Evolutionary conservation across 1,284 basidiomycete species (phyloP), one percentile per base, ranked within the genome.

Genomic region (Cryptococcus amylolentus): DNA sequence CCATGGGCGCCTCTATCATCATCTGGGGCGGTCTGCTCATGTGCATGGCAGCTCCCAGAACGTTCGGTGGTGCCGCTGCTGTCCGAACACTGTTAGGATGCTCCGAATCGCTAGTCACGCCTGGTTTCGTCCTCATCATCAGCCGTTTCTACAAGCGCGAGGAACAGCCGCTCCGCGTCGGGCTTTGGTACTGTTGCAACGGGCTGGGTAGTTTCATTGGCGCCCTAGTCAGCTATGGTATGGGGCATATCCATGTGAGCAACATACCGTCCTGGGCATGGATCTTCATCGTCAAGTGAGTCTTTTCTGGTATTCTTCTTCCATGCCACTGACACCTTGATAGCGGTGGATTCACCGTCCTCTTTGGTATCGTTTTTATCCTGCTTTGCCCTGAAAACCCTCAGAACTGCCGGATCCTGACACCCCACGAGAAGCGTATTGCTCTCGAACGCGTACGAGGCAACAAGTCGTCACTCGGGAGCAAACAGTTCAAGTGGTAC

Each of bases 21-120:
- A 60, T 68, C n/a, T 78, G 76, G 76, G 76, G 75, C 23, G 49
- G 62, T n/a, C 49, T 65, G 8, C 59, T 75, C 27, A 61, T 73
- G 49, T 70, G 68, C 47, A 68, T 75, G 66, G 70, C 71, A 12
- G 65, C 69, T 3, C 72, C 72, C n/a, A 62, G 64, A 5, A 58
- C 49, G 5, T 77, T 75, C 49, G 60, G 53, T 1, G 70, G 71
- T 12, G 64, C 76, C 31, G 70, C 70, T 16, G 69, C 65, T 2
- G 54, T 72, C 9, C 61, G 75, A 1, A 68, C 69, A 12, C 63
- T 77, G 28, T 62, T 77, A 4, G 75, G 76, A 28, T 66, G 62
- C 10, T 50, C 68, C 14, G 76, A 77, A 56, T 63, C 70, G 0
- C 62, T 72, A 6, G 67, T 77, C 46, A 74, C 73, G 3, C 76